Evolutionary conservation across 371 early-diverging fungal genomes (phyloP), one percentile per base, ranked within the genome.

Genomic region (Catenaria anguillulae): DNA sequence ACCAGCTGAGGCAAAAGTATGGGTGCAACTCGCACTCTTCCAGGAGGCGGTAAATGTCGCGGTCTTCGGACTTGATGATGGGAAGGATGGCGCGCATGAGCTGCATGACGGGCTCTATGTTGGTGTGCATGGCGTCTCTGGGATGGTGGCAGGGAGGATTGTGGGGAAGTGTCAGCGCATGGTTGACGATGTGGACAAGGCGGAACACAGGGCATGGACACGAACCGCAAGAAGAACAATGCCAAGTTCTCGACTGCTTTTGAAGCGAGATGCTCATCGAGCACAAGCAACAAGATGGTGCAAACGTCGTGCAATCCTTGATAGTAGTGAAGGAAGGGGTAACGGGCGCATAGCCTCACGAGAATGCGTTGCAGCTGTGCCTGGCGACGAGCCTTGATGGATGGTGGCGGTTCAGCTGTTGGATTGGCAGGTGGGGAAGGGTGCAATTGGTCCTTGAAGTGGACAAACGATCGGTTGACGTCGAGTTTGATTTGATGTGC

Each of bases 1-100:
- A 78, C 90, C 90, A 90, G 62, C 84, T 83, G 37, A 90, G 72
- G 42, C 80, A 79, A 65, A 87, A 92, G 66, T 83, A 87, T 2
- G 89, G 88, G n/a, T 82, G 74, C 8, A 86, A 79, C 1, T 58
- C 63, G 68, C 76, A 77, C 79, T 68, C 71, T 40, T 70, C 65
- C 29, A 85, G 68, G 55, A 79, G 77, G 3, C 68, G 68, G 46
- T 71, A 67, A 24, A 85, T 60, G 59, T 71, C 71, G 3, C 69
- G 66, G 62, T 83, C 83, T 63, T 77, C 75, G 17, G 69, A 61
- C 43, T 67, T 65, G 35, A 86, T 63, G 8, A 88, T 40, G 0
- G 77, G 74, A 48, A 77, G 69, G 56, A 86, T 62, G 23, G 81
- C 70, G 0, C 74, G 71, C 17, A 84, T 65, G 42, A 85, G 79